phyloP scores from a whole-genome alignment of 257 asterid species.

The Solanum medicagineum region DNA sequence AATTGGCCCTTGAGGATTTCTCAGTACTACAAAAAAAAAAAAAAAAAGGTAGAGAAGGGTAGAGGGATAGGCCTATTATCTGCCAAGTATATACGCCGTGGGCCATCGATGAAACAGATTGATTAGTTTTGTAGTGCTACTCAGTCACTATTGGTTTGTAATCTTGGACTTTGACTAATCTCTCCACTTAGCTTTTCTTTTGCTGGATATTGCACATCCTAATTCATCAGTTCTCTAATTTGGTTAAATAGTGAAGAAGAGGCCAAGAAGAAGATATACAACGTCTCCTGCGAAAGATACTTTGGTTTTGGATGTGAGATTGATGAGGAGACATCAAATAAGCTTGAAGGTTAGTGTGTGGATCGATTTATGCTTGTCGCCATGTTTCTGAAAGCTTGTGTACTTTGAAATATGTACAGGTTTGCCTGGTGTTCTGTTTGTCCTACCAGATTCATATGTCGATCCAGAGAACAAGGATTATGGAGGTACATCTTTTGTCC shows the following conservation, averaged over 20 bases:
- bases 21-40: not conserved
- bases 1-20: not conserved
- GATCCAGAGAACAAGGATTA: slow-evolving; percentile 96
- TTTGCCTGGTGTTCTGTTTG: slow-evolving; percentile 89
- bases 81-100: not conserved
- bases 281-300: slow-evolving; percentile 85
- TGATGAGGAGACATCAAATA: slow-evolving; percentile 93
- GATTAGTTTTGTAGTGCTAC: not conserved
- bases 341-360: slow-evolving; percentile 70
- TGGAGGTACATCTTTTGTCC: slow-evolving; percentile 45
- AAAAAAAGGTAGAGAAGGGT: not conserved
- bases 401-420: slow-evolving; percentile 26
- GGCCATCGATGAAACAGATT: not conserved
- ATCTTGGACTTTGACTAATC: not conserved
- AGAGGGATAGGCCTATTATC: not conserved
- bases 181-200: not conserved
- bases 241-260: slow-evolving; percentile 55
- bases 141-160: not conserved
- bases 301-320: slow-evolving; percentile 95
- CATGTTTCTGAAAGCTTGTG: not conserved
- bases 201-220: not conserved
- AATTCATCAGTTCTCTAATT: not conserved
- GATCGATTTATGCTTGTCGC: not conserved
- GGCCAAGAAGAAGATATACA: slow-evolving; percentile 86
- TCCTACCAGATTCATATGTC: slow-evolving; percentile 96